Percentiles rank a stretch among this genome's conserved stretches.
Evolutionary conservation across 495 filamentous ascomycete genomes (phyloP).

Genomic region (Cryomyces antarcticus): DNA sequence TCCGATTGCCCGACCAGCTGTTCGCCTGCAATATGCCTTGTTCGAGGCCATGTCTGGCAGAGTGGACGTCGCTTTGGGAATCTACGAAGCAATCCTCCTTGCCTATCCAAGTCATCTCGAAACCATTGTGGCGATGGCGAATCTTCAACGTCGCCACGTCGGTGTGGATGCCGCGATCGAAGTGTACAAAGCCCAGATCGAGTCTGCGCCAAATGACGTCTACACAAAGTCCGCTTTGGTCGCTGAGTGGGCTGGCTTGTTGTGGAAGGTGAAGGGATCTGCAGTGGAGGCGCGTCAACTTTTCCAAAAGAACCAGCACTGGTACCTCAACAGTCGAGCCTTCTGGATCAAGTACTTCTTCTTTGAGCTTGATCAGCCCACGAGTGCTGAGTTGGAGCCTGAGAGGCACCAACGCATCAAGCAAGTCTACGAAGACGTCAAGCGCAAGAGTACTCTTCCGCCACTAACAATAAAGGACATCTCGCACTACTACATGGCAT

Average conservation of each 20-base stretch:
- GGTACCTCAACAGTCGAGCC: constrained; percentile 66
- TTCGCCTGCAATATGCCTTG: constrained; percentile 78
- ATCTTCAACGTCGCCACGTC: constrained; percentile 62
- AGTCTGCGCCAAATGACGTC: constrained; percentile 47
- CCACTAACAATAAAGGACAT: constrained; percentile 52
- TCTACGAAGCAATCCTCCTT: constrained; percentile 62
- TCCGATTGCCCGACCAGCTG: constrained; percentile 58
- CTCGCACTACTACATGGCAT: constrained; percentile 59
- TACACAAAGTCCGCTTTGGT: constrained; percentile 73
- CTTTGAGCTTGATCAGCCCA: constrained; percentile 81
- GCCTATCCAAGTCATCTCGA: constrained; percentile 58
- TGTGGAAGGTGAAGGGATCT: constrained; percentile 83
- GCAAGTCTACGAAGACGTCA: constrained; percentile 59
- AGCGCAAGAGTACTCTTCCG: constrained; percentile 51
- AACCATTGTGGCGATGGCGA: constrained; percentile 74
- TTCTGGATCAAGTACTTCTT: constrained; percentile 85
- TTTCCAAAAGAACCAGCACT: constrained; percentile 63
- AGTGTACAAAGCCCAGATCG: constrained; percentile 62
- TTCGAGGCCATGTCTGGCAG: constrained; percentile 76
- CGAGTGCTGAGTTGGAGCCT: constrained; percentile 39
- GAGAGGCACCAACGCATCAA: constrained; percentile 56
- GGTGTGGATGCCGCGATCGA: constrained; percentile 77
- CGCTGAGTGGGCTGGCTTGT: constrained; percentile 68
- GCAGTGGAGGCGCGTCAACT: constrained; percentile 70
- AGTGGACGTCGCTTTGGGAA: constrained; percentile 57